Evolutionary conservation across 2,329 filamentous ascomycete genomes (phyloP).

Genomic region (Thielaviopsis populi): DNA sequence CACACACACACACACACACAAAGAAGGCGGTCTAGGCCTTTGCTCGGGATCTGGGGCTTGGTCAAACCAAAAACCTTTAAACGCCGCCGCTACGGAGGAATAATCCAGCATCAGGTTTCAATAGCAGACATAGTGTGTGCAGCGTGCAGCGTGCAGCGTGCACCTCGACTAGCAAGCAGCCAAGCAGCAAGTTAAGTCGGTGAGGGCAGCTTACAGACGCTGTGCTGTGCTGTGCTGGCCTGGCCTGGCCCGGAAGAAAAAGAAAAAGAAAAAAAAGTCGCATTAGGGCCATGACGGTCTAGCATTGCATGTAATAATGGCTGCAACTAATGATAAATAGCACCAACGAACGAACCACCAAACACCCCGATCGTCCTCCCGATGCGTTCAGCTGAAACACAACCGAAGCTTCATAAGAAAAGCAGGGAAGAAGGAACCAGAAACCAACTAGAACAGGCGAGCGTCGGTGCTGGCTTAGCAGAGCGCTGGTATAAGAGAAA

Average conservation of each 20-base stretch:
- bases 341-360: constrained; percentile 2
- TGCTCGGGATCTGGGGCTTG: background rate
- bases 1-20: background rate
- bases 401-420: constrained; percentile 1
- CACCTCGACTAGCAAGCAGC: too few species aligned
- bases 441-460: background rate
- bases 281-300: background rate
- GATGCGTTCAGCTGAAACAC: constrained; percentile 6
- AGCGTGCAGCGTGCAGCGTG: background rate
- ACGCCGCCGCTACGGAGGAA: background rate
- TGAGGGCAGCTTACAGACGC: too few species aligned
- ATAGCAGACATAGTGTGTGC: background rate
- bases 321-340: background rate
- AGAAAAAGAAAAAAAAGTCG: background rate
- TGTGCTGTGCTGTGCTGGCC: background rate
- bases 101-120: background rate
- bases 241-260: background rate
- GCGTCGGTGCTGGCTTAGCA: background rate
- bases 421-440: background rate
- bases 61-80: background rate
- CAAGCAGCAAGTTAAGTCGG: too few species aligned
- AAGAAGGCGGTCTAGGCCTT: background rate
- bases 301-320: background rate
- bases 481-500: background rate
- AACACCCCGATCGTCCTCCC: constrained; percentile 4